Percentiles rank a stretch among this genome's conserved stretches.
Evolutionary conservation across 1,139 yeast species (phyloP).

Genomic region (Hyphopichia pseudoburtonii): DNA sequence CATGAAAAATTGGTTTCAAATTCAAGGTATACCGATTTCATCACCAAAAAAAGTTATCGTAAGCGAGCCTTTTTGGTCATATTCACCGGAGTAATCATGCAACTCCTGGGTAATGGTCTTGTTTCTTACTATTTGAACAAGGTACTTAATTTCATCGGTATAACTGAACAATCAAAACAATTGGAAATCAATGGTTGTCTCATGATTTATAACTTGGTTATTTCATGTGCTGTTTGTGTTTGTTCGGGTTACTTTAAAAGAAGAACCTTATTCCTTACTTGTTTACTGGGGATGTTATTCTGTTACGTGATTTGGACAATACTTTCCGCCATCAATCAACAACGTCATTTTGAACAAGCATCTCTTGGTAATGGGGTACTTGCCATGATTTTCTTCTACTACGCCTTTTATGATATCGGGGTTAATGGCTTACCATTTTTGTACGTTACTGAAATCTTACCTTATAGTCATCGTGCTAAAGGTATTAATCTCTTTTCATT

Average conservation of each 20-base stretch:
- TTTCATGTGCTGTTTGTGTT: slow-evolving; percentile 31
- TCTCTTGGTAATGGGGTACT: slow-evolving; percentile 43
- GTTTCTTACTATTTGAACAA: slow-evolving; percentile 51
- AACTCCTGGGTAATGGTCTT: slow-evolving; percentile 53
- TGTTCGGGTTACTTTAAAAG: slow-evolving; percentile 34
- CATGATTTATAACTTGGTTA: slow-evolving; percentile 41
- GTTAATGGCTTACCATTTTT: slow-evolving; percentile 40
- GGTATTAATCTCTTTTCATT: slow-evolving; percentile 37
- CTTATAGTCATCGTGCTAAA: slow-evolving; percentile 45
- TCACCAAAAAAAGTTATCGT: slow-evolving; percentile 38
- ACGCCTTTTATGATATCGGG: slow-evolving; percentile 36
- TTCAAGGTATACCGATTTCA: slow-evolving; percentile 35
- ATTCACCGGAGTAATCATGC: slow-evolving; percentile 40
- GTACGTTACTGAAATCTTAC: slow-evolving; percentile 44
- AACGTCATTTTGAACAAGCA: slow-evolving; percentile 30
- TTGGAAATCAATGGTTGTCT: slow-evolving; percentile 47
- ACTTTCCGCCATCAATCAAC: slow-evolving; percentile 36
- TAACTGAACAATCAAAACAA: slow-evolving; percentile 42
- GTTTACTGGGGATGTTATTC: slow-evolving; percentile 35
- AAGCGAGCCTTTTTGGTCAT: slow-evolving; percentile 40
- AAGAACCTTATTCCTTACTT: slow-evolving; percentile 45
- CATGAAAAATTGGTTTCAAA: slow-evolving; percentile 26
- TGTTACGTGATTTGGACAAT: slow-evolving; percentile 41
- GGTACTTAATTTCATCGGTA: slow-evolving; percentile 50
- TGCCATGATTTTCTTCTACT: slow-evolving; percentile 47